Evolutionary conservation across 177 flowering plant genomes (phyloP), one percentile per base, ranked within the genome.

Genomic region (Tripterygium wilfordii): DNA sequence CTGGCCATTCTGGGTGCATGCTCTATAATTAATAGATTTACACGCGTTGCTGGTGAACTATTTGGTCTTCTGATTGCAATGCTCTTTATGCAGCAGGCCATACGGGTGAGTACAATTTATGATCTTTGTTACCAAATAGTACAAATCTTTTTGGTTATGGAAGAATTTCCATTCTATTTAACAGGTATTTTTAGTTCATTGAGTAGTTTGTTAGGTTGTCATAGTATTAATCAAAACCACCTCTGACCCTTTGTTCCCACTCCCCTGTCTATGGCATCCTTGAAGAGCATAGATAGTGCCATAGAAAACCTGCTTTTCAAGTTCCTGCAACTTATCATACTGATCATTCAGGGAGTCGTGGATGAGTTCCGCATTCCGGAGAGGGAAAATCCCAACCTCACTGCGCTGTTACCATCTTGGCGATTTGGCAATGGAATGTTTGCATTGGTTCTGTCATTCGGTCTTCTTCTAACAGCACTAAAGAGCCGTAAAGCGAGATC

Each of bases 41-140:
- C 98, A 10, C 92, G 98, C 24, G 21, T 91, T 52, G 96, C 96
- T 48, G 98, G 98, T 44, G 98, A 91, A 76, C 67, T 88, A 23
- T 91, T 91, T 64, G 98, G 98, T 28, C 67, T 88, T 53, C 82
- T 91, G 12, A 91, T 91, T 37, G 96, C 98, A 42, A 85, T 88
- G 96, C 94, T 91, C 28, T 91, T 91, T 66, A 83, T 91, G 95
- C 98, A 90, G 75, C 84, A 90, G 63, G 98, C 98, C 26, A 81
- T 90, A 59, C 71, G 80, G 59, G 96, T 88, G 51, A 75, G 83
- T 39, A 50, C 32, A 26, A 49, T 61, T 49, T 36, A 28, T 32
- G 19, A 18, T n/a, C 25, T 42, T n/a, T n/a, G 6, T 25, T 17
- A 23, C 19, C 33, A n/a, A 45, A 28, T 42, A 15, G 6, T 23